Conservation (phyloP, 805 yeast species). For the Priceomyces fermenticarens region DNA sequence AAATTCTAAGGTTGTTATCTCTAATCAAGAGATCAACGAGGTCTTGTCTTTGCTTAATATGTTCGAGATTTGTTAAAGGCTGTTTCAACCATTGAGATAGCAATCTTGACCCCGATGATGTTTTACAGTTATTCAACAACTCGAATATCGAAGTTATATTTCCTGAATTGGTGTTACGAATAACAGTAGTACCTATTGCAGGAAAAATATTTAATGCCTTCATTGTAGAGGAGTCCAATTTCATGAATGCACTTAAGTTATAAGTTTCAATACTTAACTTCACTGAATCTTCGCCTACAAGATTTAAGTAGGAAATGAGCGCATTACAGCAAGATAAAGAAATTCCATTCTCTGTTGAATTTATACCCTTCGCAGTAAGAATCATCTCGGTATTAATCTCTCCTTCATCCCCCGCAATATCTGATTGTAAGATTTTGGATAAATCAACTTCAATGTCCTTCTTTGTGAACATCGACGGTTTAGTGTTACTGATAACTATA, state of each 20-base stretch:
- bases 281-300: conserved; percentile 58
- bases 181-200: conserved; percentile 18
- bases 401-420: conserved; percentile 24
- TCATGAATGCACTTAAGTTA: conserved; percentile 78
- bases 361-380: conserved; percentile 54
- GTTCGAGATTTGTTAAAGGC: conserved; percentile 68
- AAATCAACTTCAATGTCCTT: conserved; percentile 79
- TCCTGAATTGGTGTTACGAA: conserved; percentile 20
- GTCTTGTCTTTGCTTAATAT: conserved; percentile 65
- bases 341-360: conserved; percentile 39
- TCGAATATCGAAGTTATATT: conserved; percentile 64
- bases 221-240: conserved; percentile 86
- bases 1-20: conserved; percentile 63
- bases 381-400: conserved; percentile 35
- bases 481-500: conserved; percentile 62
- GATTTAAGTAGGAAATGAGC: conserved; percentile 61
- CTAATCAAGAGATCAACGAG: conserved; percentile 74
- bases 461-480: conserved; percentile 53
- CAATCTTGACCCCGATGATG: conserved; percentile 83
- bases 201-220: conserved; percentile 88
- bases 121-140: conserved; percentile 81
- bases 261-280: conserved; percentile 59
- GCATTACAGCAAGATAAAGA: conserved; percentile 69
- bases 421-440: conserved; percentile 53
- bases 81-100: conserved; percentile 95